Evolutionary conservation across 78 protist species (phyloP).

Genomic region (Dictyostelium intermedium): DNA sequence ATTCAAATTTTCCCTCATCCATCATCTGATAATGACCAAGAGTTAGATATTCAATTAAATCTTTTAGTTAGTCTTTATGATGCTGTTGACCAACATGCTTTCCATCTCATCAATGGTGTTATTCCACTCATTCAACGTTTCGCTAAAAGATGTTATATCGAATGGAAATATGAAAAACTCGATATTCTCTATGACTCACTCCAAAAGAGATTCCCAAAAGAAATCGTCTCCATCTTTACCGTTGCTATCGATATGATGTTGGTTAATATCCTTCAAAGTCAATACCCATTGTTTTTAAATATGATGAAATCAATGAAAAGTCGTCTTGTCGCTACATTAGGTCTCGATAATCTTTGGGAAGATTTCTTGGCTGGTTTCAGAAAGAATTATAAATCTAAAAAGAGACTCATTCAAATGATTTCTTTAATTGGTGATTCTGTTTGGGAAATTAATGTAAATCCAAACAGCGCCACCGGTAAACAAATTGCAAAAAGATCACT

Average conservation of each 20-base stretch:
- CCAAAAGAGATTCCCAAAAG: conserved; percentile 63
- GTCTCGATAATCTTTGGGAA: conserved; percentile 29
- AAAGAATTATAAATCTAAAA: conserved; percentile 62
- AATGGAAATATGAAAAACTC: conserved; percentile 28
- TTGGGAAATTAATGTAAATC: conserved; percentile 51
- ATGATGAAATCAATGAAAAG: conserved; percentile 67
- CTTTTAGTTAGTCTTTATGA: conserved; percentile 33
- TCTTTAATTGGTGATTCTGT: conserved; percentile 69
- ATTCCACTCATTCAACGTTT: conserved; percentile 41
- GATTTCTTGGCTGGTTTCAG: conserved; percentile 56
- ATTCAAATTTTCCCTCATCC: conserved; percentile 83
- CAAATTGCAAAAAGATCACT: neutral
- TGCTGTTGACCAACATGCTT: conserved; percentile 9
- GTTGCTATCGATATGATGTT: conserved; percentile 62
- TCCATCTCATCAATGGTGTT: neutral
- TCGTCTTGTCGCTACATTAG: conserved; percentile 33
- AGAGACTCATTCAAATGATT: conserved; percentile 79
- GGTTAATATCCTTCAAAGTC: conserved; percentile 66
- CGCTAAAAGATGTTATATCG: conserved; percentile 66
- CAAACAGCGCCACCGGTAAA: neutral
- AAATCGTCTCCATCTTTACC: conserved; percentile 38
- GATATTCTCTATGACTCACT: conserved; percentile 32
- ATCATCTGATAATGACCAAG: neutral
- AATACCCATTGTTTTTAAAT: conserved; percentile 56
- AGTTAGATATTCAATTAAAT: conserved; percentile 16